Evolutionary conservation across 2,329 filamentous ascomycete genomes (phyloP).

Genomic region (Botrytis paeoniae): DNA sequence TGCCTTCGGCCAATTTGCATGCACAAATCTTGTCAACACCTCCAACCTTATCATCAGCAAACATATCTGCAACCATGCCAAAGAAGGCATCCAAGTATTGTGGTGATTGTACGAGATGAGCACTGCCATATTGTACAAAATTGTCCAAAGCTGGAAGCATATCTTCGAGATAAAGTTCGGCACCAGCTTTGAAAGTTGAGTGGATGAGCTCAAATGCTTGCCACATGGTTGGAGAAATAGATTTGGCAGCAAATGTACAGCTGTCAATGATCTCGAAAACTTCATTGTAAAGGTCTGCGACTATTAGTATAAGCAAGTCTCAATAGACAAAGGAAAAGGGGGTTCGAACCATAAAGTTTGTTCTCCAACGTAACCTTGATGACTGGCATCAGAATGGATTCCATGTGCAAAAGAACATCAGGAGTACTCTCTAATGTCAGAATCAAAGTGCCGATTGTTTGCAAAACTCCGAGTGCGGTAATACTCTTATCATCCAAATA

Average conservation of each 20-base stretch:
- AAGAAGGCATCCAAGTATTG: slow-evolving; percentile 85
- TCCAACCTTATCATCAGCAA: slow-evolving; percentile 85
- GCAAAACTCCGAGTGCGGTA: slow-evolving; percentile 89
- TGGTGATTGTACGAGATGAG: slow-evolving; percentile 76
- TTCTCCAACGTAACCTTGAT: slow-evolving; percentile 96
- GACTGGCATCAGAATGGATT: slow-evolving; percentile 94
- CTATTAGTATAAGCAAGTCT: slow-evolving; percentile 29
- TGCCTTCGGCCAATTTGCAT: slow-evolving; percentile 93
- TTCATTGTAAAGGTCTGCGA: slow-evolving; percentile 86
- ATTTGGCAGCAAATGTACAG: slow-evolving; percentile 96
- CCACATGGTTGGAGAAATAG: slow-evolving; percentile 97
- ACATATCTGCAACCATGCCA: slow-evolving; percentile 94
- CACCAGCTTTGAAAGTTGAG: slow-evolving; percentile 93
- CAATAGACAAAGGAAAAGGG: neutral
- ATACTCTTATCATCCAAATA: slow-evolving; percentile 98
- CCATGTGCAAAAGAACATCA: slow-evolving; percentile 89
- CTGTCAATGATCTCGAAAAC: slow-evolving; percentile 99
- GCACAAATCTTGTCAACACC: slow-evolving; percentile 95
- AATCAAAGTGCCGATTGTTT: slow-evolving; percentile 96
- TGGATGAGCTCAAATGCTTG: slow-evolving; percentile 96
- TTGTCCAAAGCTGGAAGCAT: slow-evolving; percentile 98
- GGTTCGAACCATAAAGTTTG: slow-evolving; percentile 76
- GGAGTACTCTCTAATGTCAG: slow-evolving; percentile 95
- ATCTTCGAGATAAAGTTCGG: slow-evolving; percentile 95
- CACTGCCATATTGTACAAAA: slow-evolving; percentile 89